Evolutionary conservation across 2,329 filamentous ascomycete species (phyloP).

Genomic region (Fusarium guadeloupense): DNA sequence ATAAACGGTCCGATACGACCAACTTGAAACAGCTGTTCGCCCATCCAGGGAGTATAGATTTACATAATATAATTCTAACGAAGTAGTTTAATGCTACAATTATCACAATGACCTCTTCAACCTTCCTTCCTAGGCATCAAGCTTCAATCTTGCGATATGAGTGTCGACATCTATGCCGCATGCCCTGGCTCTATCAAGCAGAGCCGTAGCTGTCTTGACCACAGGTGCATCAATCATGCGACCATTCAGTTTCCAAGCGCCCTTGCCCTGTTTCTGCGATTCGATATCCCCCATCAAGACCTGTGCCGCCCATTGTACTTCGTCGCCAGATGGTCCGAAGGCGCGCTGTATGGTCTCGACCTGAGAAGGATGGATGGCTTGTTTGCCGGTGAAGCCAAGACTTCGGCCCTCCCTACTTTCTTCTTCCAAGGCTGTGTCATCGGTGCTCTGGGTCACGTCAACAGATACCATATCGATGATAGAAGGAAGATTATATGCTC

Average conservation of each 20-base stretch:
- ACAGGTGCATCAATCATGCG: slow-evolving; percentile 14
- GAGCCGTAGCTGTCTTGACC: neutral
- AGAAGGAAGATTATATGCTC: neutral
- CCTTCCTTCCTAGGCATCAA: neutral
- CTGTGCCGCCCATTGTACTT: neutral
- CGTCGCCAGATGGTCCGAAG: neutral
- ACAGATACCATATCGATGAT: neutral
- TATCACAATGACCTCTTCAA: neutral
- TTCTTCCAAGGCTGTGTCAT: neutral
- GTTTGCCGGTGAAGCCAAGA: slow-evolving; percentile 17
- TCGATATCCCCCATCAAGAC: neutral
- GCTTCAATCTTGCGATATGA: neutral
- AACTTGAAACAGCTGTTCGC: no score
- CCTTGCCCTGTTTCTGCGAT: neutral
- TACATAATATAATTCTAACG: no score
- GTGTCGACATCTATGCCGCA: slow-evolving; percentile 8
- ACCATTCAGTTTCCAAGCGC: slow-evolving; percentile 17
- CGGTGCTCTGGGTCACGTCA: neutral
- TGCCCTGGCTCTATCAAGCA: neutral
- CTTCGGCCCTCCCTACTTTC: neutral
- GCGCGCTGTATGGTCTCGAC: slow-evolving; percentile 5
- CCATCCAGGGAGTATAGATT: no score
- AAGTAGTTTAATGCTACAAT: no score
- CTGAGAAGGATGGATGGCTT: slow-evolving; percentile 14
- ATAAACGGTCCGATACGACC: no score